Evolutionary conservation across 2,329 filamentous ascomycete species (phyloP).

Genomic region (Madurella fahalii): DNA sequence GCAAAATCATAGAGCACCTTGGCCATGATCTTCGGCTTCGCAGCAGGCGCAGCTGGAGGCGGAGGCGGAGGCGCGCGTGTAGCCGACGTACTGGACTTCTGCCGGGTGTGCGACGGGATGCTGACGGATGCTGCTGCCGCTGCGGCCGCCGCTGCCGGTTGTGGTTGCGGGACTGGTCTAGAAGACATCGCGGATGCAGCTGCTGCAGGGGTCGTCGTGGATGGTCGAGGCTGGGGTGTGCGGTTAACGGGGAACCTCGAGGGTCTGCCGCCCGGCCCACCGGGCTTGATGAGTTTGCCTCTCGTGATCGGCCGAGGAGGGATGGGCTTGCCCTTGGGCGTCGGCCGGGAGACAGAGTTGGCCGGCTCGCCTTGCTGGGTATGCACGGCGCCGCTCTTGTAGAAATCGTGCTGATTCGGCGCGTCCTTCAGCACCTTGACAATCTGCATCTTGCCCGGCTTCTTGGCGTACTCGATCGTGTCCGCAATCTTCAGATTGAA

Average conservation of each 20-base stretch:
- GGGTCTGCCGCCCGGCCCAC: constrained; percentile 76
- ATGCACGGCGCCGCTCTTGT: constrained; percentile 91
- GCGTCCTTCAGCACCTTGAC: constrained; percentile 92
- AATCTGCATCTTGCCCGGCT: constrained; percentile 83
- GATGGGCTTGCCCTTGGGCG: constrained; percentile 81
- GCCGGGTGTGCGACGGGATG: constrained; percentile 51
- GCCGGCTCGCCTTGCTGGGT: constrained; percentile 80
- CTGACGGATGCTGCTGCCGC: constrained; percentile 33
- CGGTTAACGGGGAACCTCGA: constrained; percentile 61
- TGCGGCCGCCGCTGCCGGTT: constrained; percentile 26
- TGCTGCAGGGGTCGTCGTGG: constrained; percentile 29
- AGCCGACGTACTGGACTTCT: constrained; percentile 49
- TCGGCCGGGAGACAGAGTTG: constrained; percentile 76
- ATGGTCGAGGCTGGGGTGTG: constrained; percentile 42
- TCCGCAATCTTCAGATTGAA: constrained; percentile 81
- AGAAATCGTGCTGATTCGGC: constrained; percentile 69
- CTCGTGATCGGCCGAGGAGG: constrained; percentile 86
- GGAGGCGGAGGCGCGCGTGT: constrained; percentile 61
- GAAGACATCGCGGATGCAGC: constrained; percentile 24
- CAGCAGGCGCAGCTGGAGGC: constrained; percentile 61
- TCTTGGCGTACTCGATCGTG: constrained; percentile 92
- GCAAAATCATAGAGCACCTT: constrained; percentile 91
- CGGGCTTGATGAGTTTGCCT: constrained; percentile 86
- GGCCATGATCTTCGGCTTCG: constrained; percentile 69
- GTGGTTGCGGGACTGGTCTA: constrained; percentile 28